Conservation (phyloP, 352 stramenopile genomes). For the Pythium periplocum region DNA sequence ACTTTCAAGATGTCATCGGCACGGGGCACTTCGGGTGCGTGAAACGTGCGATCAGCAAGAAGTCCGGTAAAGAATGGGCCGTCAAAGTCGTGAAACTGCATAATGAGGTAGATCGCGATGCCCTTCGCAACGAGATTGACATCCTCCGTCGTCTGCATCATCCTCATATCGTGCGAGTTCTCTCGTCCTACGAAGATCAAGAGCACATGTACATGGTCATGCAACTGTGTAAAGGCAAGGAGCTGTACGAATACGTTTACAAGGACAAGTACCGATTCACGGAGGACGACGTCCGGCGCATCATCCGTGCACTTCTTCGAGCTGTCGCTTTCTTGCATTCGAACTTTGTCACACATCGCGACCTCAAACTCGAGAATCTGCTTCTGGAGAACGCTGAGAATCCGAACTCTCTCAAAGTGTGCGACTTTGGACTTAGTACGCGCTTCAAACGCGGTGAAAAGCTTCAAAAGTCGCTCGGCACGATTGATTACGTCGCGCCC, state of each 20-base stretch:
- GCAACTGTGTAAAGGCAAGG: constrained; percentile 80
- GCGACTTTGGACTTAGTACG: constrained; percentile 77
- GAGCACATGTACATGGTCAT: constrained; percentile 87
- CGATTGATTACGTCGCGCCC: constrained; percentile 79
- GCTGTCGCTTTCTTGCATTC: constrained; percentile 69
- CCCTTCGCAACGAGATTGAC: constrained; percentile 70
- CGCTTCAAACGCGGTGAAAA: constrained; percentile 70
- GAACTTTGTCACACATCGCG: constrained; percentile 74
- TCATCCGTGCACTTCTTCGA: constrained; percentile 55
- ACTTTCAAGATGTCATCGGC: constrained; percentile 60
- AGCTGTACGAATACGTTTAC: constrained; percentile 76
- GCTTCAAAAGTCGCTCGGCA: constrained; percentile 65
- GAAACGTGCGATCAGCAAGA: constrained; percentile 48
- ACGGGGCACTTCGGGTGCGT: constrained; percentile 71
- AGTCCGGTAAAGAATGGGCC: constrained; percentile 68
- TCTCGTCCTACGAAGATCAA: constrained; percentile 72
- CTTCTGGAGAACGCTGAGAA: constrained; percentile 64
- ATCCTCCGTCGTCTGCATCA: constrained; percentile 77
- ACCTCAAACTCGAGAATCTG: constrained; percentile 83
- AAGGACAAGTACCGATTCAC: constrained; percentile 53
- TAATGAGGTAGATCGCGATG: constrained; percentile 71
- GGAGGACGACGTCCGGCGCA: constrained; percentile 58
- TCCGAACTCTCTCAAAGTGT: constrained; percentile 67
- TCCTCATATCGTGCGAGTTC: constrained; percentile 75
- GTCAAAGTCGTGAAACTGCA: constrained; percentile 70